These are phyloP conservation scores for Eucalyptus victrix DNA, from an alignment of 345 rosid genomes.

Conservation along the genomic window DNA sequence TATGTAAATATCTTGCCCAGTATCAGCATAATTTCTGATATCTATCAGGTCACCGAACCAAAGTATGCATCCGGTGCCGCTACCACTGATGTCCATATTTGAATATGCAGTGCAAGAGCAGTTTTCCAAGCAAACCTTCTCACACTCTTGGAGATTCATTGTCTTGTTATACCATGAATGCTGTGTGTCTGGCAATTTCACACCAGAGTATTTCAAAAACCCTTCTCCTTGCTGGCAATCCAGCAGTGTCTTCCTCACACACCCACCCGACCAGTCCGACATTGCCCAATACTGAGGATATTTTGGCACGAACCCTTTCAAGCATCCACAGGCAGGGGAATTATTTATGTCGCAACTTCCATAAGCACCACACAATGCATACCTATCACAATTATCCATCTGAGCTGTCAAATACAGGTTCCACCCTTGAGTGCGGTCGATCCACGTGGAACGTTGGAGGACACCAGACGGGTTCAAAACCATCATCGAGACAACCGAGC, in stretches of 20 bases:
- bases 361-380: slow-evolving; percentile 19
- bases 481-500: slow-evolving; percentile 9
- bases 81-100: slow-evolving; percentile 11
- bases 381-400: slow-evolving; percentile 29
- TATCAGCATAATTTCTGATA: slow-evolving; percentile 4
- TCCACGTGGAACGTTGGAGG: slow-evolving; percentile 9
- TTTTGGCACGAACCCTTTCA: slow-evolving; percentile 26
- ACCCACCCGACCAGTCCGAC: slow-evolving; percentile 37
- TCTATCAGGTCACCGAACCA: slow-evolving; percentile 38
- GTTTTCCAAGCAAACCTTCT: slow-evolving; percentile 12
- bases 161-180: slow-evolving; percentile 2
- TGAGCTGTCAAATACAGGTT: slow-evolving; percentile 13
- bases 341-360: slow-evolving; percentile 22
- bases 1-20: slow-evolving; percentile 20
- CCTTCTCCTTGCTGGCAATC: slow-evolving; percentile 17
- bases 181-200: slow-evolving; percentile 33
- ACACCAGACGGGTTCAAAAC: slow-evolving; percentile 1
- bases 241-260: slow-evolving; percentile 18
- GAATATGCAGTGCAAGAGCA: slow-evolving; percentile 48
- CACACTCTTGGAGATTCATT: slow-evolving; percentile 9
- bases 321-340: slow-evolving; percentile 28
- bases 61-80: slow-evolving; percentile 38
- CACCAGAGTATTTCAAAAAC: slow-evolving; percentile 6
- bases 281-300: slow-evolving; percentile 20
- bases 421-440: slow-evolving; percentile 10